Base-by-base conservation (phyloP, 2,329 filamentous ascomycete species). In the Fusarium verticillioides region DNA sequence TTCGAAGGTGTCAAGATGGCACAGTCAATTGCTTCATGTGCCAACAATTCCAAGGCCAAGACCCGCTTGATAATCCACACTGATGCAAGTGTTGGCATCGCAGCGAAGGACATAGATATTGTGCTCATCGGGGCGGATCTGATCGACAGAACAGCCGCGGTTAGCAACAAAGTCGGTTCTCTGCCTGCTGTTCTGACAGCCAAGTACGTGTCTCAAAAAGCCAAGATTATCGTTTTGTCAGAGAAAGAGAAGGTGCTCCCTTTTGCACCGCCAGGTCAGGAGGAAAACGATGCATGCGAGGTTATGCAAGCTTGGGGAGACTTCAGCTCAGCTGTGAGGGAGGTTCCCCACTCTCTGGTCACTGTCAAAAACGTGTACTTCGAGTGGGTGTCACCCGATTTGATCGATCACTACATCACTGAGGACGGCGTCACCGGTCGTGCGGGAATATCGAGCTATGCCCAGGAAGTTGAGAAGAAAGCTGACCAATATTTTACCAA, bases 111-210 rank as follows among this genome's bases (percentile, higher is more conserved):
- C n/a, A 83, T 88, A 7, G 86, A 93, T 72, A 59, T 91, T 3
- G 81, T 93, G 4, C 80, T 94, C 7, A 82, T 94, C 2, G 91
- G 91, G 2, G 90, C 91, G 4, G 91, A 93, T 76, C 83, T 88
- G 9, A 90, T 94, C 61, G 87, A 87, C 18, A 78, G 82, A 1
- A 78, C 82, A 2, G 91, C 90, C 4, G 86, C 88, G 36, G 87
- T 93, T 23, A 90, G 87, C 78, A 93, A 93, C 80, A 93, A 93
- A 79, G 90, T 86, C 0, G 91, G 91, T 1, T 91, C 89, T 4
- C 79, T 93, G 11, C 86, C 89, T 2, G 86, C 88, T 3, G 85
- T 89, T 1, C 82, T 92, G 4, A 85, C 87, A 56, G 87, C 88
- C 12, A 88, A 84, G 60, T 79, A 87, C 56, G 79, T 87, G 7